These are phyloP conservation scores for Apiospora rasikravindrae DNA, from an alignment of 2,329 filamentous ascomycete genomes.

Conservation along the genomic window DNA sequence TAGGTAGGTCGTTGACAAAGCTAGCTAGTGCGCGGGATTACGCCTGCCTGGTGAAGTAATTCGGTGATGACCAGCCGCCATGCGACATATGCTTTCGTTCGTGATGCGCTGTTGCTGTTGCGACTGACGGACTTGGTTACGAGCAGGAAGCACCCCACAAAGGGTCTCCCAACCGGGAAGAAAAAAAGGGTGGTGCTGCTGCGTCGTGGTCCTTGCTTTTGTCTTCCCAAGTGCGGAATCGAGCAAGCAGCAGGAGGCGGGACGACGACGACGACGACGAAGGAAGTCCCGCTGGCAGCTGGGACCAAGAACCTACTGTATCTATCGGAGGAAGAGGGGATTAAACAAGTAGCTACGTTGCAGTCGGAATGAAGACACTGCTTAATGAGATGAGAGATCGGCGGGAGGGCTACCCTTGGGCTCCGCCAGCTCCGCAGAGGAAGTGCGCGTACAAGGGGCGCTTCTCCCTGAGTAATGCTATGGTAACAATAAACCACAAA, in stretches of 20 bases:
- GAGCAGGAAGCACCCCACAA: too few species aligned
- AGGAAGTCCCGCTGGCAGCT: background rate
- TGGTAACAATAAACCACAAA: background rate
- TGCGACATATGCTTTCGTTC: too few species aligned
- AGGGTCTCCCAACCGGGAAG: too few species aligned
- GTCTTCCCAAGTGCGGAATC: background rate
- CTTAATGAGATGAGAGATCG: conserved; percentile 10
- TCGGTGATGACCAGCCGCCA: too few species aligned
- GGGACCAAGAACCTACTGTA: background rate
- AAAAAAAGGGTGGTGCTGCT: too few species aligned
- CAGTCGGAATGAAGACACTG: background rate
- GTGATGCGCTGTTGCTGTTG: too few species aligned
- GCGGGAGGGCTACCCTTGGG: background rate
- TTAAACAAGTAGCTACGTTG: background rate
- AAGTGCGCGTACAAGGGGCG: conserved; percentile 13
- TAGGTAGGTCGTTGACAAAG: too few species aligned
- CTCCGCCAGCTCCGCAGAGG: background rate
- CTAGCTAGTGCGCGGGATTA: too few species aligned
- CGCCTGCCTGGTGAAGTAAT: too few species aligned
- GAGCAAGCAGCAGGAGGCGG: too few species aligned
- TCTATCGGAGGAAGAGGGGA: background rate
- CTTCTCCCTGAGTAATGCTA: background rate
- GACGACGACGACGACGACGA: background rate
- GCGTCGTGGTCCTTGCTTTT: too few species aligned
- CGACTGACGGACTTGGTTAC: too few species aligned